Conservation (phyloP, 345 rosid genomes). For the Bruguiera gymnorhiza region DNA sequence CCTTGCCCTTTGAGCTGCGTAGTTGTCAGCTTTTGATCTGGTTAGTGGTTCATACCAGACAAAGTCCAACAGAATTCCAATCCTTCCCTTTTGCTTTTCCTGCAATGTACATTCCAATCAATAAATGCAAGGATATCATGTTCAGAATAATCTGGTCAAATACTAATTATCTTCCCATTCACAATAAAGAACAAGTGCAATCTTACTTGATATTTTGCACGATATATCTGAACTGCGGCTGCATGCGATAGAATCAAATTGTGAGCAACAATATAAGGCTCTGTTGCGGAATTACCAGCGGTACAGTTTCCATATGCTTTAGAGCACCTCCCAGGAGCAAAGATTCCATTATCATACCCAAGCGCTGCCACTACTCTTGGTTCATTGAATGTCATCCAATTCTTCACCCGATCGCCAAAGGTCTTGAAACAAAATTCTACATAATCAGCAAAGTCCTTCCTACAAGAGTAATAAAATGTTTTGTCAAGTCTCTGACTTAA, state of each 20-base stretch:
- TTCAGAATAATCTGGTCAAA: not conserved
- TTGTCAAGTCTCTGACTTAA: not conserved
- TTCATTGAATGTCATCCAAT: slow-evolving; percentile 96
- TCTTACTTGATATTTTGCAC: slow-evolving; percentile 61
- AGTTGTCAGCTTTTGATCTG: slow-evolving; percentile 70
- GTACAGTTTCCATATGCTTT: slow-evolving; percentile 83
- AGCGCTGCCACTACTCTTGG: slow-evolving; percentile 91
- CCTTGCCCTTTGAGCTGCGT: slow-evolving; percentile 93
- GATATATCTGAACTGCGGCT: slow-evolving; percentile 78
- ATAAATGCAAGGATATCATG: not conserved
- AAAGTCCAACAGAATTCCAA: slow-evolving; percentile 83
- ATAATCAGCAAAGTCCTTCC: slow-evolving; percentile 86
- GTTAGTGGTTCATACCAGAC: slow-evolving; percentile 98
- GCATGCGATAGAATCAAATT: slow-evolving; percentile 80
- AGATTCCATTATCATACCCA: slow-evolving; percentile 78
- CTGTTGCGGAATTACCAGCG: slow-evolving; percentile 75
- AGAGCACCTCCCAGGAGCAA: slow-evolving; percentile 88
- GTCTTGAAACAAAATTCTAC: slow-evolving; percentile 88
- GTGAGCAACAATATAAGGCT: slow-evolving; percentile 87
- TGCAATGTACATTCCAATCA: slow-evolving; percentile 13
- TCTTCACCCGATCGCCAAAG: slow-evolving; percentile 87
- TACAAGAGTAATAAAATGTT: slow-evolving; percentile 18
- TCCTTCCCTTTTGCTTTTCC: slow-evolving; percentile 81
- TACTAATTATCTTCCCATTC: not conserved
- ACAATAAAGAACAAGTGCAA: not conserved